Evolutionary conservation across 768 basidiomycete genomes (phyloP).

Genomic region (Paxillus involutus): DNA sequence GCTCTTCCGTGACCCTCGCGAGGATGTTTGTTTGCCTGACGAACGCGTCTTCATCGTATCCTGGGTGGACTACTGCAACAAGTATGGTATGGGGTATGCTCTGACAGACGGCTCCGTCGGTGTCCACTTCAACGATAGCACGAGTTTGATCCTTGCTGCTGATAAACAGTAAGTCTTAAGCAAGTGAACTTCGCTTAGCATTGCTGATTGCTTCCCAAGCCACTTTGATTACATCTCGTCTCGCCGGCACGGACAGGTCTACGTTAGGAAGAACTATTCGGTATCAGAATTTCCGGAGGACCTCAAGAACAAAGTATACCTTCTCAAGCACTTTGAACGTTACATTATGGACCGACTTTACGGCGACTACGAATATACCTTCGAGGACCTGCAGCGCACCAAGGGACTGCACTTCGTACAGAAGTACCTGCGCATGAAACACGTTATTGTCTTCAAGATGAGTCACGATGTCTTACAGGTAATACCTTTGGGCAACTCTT

Average conservation of each 20-base stretch:
- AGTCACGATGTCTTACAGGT: conserved; percentile 97
- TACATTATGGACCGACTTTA: conserved; percentile 93
- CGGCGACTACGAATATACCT: conserved; percentile 83
- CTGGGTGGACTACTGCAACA: conserved; percentile 99
- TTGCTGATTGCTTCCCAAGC: conserved; percentile 37
- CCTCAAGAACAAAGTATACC: conserved; percentile 86
- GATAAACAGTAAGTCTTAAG: conserved; percentile 70
- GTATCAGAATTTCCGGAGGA: conserved; percentile 76
- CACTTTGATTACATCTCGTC: conserved; percentile 88
- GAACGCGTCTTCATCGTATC: conserved; percentile 91
- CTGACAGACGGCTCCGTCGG: conserved; percentile 94
- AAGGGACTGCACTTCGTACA: conserved; percentile 95
- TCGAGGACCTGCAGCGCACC: conserved; percentile 60
- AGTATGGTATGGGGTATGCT: conserved; percentile 99
- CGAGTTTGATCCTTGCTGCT: conserved; percentile 79
- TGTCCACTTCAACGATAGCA: conserved; percentile 96
- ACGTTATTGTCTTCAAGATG: conserved; percentile 94
- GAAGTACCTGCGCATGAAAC: conserved; percentile 95
- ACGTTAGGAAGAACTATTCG: conserved; percentile 69
- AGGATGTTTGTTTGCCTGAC: conserved; percentile 52
- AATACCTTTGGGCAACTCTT: conserved; percentile 15
- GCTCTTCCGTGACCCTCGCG: conserved; percentile 66
- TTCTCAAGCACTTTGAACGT: conserved; percentile 89
- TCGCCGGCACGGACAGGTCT: conserved; percentile 62
- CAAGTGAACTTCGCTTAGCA: neutral